phyloP scores from a whole-genome alignment of 2,329 filamentous ascomycete genomes.

The Monosporascus sp. region DNA sequence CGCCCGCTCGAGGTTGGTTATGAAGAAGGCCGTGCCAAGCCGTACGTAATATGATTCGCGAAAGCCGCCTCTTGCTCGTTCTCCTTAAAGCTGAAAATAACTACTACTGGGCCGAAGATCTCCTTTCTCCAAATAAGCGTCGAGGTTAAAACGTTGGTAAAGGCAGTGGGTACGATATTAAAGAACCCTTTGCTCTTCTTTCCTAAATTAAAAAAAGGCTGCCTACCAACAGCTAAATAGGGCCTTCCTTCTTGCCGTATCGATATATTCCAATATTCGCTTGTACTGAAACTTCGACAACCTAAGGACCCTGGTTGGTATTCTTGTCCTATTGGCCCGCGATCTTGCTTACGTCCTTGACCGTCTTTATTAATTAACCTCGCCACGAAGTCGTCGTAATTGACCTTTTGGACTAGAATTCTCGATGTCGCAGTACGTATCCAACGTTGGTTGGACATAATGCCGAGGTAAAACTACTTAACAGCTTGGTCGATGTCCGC shows the following conservation, averaged over 20 bases:
- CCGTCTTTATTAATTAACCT: conserved; percentile 58
- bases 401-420: conserved; percentile 55
- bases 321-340: conserved; percentile 65
- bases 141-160: conserved; percentile 33
- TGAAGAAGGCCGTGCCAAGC: conserved; percentile 57
- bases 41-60: conserved; percentile 52
- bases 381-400: conserved; percentile 58
- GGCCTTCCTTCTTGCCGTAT: conserved; percentile 65
- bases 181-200: conserved; percentile 37
- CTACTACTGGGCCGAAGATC: conserved; percentile 41
- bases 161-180: conserved; percentile 37
- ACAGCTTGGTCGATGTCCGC: conserved; percentile 63
- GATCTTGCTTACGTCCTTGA: conserved; percentile 55
- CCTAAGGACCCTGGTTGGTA: conserved; percentile 51
- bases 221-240: conserved; percentile 58
- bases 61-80: conserved; percentile 37
- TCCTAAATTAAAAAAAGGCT: conserved; percentile 26
- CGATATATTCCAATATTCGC: conserved; percentile 63
- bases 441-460: conserved; percentile 58
- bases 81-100: conserved; percentile 35
- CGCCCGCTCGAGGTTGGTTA: conserved; percentile 45
- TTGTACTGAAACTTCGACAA: conserved; percentile 69
- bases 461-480: conserved; percentile 46
- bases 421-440: conserved; percentile 61
- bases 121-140: conserved; percentile 43